These are phyloP conservation scores for Heterobasidion occidentale DNA, from an alignment of 1,284 basidiomycete species.

Conservation along the genomic window DNA sequence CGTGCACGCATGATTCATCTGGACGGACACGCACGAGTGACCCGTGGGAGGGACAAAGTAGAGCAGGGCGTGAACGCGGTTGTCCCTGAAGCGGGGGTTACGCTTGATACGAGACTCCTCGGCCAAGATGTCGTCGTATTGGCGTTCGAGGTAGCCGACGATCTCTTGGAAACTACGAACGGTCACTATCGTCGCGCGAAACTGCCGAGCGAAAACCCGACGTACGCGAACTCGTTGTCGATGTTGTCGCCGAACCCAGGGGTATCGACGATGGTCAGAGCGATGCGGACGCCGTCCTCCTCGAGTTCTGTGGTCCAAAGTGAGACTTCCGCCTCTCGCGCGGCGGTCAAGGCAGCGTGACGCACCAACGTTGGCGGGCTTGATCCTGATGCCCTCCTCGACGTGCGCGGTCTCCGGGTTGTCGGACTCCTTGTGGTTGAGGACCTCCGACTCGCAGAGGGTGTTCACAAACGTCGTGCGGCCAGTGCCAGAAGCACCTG, in stretches of 20 bases:
- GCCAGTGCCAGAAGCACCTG: constrained; percentile 93
- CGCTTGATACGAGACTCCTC: constrained; percentile 99
- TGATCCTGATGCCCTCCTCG: constrained; percentile 94
- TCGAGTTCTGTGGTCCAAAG: constrained; percentile 69
- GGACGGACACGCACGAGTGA: constrained; percentile 45
- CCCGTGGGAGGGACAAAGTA: constrained; percentile 98
- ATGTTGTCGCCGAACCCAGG: constrained; percentile 99
- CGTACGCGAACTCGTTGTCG: constrained; percentile 96
- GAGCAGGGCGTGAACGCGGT: constrained; percentile 90
- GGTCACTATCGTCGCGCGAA: neutral
- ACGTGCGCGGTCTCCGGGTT: constrained; percentile 87
- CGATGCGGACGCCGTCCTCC: constrained; percentile 97
- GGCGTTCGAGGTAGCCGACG: constrained; percentile 93
- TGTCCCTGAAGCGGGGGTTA: constrained; percentile 98
- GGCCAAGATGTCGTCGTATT: constrained; percentile 98
- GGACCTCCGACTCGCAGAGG: constrained; percentile 88
- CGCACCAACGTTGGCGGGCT: constrained; percentile 90
- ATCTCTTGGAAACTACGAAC: constrained; percentile 86
- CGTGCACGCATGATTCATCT: neutral
- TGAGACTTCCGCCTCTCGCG: too few species aligned
- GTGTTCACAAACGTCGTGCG: constrained; percentile 98
- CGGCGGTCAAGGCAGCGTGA: constrained; percentile 10
- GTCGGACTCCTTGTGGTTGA: constrained; percentile 82
- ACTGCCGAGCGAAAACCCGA: constrained; percentile 13
- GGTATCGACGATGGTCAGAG: constrained; percentile 97